Percentiles rank a stretch among this genome's conserved stretches.
phyloP scores from a whole-genome alignment of 371 early-diverging fungal genomes.

The Chytridiales sp. region DNA sequence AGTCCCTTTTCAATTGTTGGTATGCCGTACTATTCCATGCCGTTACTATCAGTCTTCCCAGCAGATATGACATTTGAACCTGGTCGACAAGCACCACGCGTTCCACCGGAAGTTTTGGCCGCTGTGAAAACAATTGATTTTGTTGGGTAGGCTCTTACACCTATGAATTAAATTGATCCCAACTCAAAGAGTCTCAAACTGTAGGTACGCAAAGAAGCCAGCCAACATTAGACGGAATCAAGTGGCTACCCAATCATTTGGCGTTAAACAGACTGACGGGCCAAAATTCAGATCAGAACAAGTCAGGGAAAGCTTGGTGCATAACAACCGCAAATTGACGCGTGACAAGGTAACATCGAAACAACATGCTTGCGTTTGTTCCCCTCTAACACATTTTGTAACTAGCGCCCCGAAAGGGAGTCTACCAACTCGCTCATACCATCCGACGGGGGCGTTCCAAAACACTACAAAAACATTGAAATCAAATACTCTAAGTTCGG shows the following conservation, averaged over 20 bases:
- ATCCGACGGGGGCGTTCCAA: conserved; percentile 56
- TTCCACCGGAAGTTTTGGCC: conserved; percentile 71
- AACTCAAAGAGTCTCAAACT: too few species aligned
- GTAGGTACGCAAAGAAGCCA: conserved; percentile 87
- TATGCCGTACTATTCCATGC: conserved; percentile 76
- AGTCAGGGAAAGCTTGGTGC: conserved; percentile 61
- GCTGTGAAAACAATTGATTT: conserved; percentile 85
- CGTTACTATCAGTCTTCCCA: conserved; percentile 75
- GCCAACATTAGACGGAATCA: conserved; percentile 77
- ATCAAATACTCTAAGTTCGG: conserved; percentile 86
- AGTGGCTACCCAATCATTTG: conserved; percentile 29
- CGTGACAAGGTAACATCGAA: conserved; percentile 16
- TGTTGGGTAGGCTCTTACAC: too few species aligned
- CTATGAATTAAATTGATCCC: too few species aligned
- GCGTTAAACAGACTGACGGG: conserved; percentile 35
- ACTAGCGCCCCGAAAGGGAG: too few species aligned
- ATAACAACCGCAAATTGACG: conserved; percentile 11
- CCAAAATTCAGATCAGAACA: conserved; percentile 89
- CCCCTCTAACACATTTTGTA: too few species aligned
- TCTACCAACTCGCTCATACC: too few species aligned
- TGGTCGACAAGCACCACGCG: conserved; percentile 64
- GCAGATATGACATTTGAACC: conserved; percentile 59
- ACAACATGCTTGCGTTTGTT: conserved; percentile 1
- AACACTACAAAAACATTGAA: conserved; percentile 72
- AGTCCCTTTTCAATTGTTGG: conserved; percentile 77